Evolutionary conservation across 257 asterid species (phyloP), one percentile per base, ranked within the genome.

Genomic region (Primulina huaijiensis): DNA sequence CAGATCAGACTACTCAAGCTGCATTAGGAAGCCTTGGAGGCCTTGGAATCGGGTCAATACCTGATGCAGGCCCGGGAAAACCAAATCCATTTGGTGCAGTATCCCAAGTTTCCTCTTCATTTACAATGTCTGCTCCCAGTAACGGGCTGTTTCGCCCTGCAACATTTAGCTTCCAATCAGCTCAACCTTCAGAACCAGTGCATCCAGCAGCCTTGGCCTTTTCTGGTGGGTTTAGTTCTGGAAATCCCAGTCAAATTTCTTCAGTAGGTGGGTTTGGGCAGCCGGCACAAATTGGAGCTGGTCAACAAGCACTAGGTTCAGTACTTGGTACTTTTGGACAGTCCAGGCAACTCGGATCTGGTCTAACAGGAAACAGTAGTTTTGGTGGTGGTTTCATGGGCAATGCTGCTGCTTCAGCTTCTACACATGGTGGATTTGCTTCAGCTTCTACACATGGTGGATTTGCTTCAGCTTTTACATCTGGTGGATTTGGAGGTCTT

Each of bases 241-340:
- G 85, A 23, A 76, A 55, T 74, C 40, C 82, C 37, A 79, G 80
- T 81, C 93, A 83, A 68, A 87, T 52, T 80, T 68, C 92, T 50
- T 69, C 78, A 34, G 82, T 56, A 68, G 38, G 83, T 74, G 97
- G 90, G 43, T 90, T 93, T 83, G 96, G 97, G 34, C 91, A 86
- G 82, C 95, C 89, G 25, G 77, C 96, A 46, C 84, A 83, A 31
- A 30, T 87, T 71, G 97, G 99, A 74, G 82, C 83, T 19, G 97
- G 96, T 61, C 96, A 92, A 75, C 86, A 90, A 67, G 90, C 95
- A 73, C 83, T 93, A 35, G 99, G 95, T 50, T 87, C 97, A 11
- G 91, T 90, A 65, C 96, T 93, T 70, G 99, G 99, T 82, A 61
- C 83, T 72, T 93, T 93, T 85, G 99, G 97, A 77, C 97, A 91